Base-by-base conservation (phyloP, 2,329 filamentous ascomycete genomes). In the Lomentospora prolificans region DNA sequence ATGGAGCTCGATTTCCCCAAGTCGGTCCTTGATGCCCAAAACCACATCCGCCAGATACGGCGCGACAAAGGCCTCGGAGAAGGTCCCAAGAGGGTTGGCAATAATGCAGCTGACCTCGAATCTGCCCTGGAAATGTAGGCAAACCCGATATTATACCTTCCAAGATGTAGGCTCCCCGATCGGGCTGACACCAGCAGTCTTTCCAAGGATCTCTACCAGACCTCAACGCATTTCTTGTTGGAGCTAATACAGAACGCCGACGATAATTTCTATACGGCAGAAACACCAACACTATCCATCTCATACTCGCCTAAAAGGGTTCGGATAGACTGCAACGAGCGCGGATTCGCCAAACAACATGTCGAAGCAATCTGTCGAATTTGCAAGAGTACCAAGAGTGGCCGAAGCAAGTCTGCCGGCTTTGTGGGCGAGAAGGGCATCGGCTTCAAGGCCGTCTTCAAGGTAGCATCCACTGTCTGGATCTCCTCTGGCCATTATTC, bases 231-330 rank as follows among this genome's bases (percentile, higher is more conserved):
- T 56, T 73, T 73, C 58, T 60, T 73, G 3, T 63, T 70, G 6
- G 70, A 73, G 57, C 61, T 73, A 1, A 66, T 73, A 30, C 71
- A 73, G 51, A 74, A 73, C 60, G 71, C 70, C 4, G 70, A 73
- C 51, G 71, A 72, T 59, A 72, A 71, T 58, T 56, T n/a, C 6
- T 72, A 70, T 57, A 24, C 8, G 5, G 50, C 41, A 12, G 56
- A 22, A 14, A 58, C 30, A 3, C 31, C 31, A 10, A n/a, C 51
- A 57, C 57, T 62, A 25, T 36, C 50, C 58, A 53, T 53, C 31
- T 25, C 31, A 5, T 53, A 53, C 22, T 39, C n/a, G 12, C 10
- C 17, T 6, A 33, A 31, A n/a, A 24, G 19, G 31, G 22, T 72
- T 17, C 60, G 61, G 3, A 61, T 70, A 14, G 68, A 67, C 41